These are phyloP conservation scores for Colletotrichum sp. DNA, from an alignment of 2,329 filamentous ascomycete species.

Conservation along the genomic window DNA sequence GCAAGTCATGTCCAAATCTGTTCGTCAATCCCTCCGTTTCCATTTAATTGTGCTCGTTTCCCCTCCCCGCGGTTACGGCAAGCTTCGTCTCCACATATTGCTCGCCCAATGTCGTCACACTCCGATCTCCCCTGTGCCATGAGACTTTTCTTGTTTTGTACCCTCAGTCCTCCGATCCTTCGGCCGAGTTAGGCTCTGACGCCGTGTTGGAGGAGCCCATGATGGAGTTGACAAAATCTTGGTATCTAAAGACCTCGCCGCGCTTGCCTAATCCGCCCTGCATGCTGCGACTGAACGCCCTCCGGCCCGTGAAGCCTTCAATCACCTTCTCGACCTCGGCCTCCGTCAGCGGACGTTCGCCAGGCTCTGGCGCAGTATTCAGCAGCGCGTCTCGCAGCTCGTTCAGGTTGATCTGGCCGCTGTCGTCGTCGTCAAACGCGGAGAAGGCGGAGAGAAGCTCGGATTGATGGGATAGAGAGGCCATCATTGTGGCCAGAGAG, in stretches of 20 bases:
- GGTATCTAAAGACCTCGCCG: slow-evolving; percentile 91
- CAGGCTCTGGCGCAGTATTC: slow-evolving; percentile 79
- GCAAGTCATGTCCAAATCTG: slow-evolving; percentile 2
- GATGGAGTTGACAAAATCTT: slow-evolving; percentile 83
- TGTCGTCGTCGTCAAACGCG: slow-evolving; percentile 95
- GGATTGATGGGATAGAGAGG: slow-evolving; percentile 74
- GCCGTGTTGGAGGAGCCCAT: slow-evolving; percentile 56
- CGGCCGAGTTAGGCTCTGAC: slow-evolving; percentile 32
- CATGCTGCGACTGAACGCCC: slow-evolving; percentile 77
- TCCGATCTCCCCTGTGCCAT: neutral
- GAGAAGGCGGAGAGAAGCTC: slow-evolving; percentile 91
- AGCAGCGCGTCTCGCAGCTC: slow-evolving; percentile 85
- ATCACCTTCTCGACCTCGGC: slow-evolving; percentile 87
- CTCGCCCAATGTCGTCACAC: slow-evolving; percentile 10
- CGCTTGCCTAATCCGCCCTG: slow-evolving; percentile 63
- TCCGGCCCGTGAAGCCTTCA: slow-evolving; percentile 81
- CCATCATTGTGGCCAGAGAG: slow-evolving; percentile 76
- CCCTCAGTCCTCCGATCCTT: slow-evolving; percentile 26
- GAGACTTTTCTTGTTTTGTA: neutral
- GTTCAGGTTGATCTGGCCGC: slow-evolving; percentile 84
- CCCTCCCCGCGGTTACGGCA: neutral
- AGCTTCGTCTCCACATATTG: slow-evolving; percentile 3
- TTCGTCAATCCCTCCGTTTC: slow-evolving; percentile 8
- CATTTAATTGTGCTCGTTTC: neutral
- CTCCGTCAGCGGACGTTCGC: slow-evolving; percentile 68